phyloP scores from a whole-genome alignment of 169 alveolate genomes.

The Blepharisma undulans region DNA sequence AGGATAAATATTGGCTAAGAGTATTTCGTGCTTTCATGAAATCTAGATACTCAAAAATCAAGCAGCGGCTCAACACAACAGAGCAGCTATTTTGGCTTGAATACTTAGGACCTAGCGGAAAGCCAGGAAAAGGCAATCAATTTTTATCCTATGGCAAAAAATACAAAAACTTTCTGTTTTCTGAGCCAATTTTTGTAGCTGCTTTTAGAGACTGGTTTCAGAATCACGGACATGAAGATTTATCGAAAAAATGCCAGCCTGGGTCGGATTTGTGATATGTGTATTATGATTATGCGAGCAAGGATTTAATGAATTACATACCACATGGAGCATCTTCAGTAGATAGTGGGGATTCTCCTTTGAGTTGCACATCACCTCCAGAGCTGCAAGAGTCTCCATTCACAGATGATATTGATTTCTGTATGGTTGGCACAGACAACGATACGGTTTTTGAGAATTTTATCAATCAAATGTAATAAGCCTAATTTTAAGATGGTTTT shows the following conservation, averaged over 20 bases:
- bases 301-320: conserved; percentile 13
- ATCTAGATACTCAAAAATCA: neutral
- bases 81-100: conserved; percentile 32
- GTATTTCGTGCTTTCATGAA: conserved; percentile 39
- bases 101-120: neutral
- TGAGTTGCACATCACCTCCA: conserved; percentile 9
- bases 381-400: neutral
- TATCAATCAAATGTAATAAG: neutral
- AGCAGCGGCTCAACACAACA: neutral
- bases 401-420: conserved; percentile 9
- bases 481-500: neutral
- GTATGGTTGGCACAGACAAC: conserved; percentile 26
- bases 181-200: neutral
- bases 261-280: conserved; percentile 39
- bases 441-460: conserved; percentile 8
- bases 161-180: conserved; percentile 34
- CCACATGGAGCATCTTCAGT: conserved; percentile 20
- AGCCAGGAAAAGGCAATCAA: conserved; percentile 22
- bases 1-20: conserved; percentile 39
- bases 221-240: conserved; percentile 18
- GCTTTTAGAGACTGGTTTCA: conserved; percentile 16
- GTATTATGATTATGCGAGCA: conserved; percentile 27
- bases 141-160: conserved; percentile 27
- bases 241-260: conserved; percentile 30
- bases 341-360: conserved; percentile 4